Base-by-base conservation (phyloP, 2,329 filamentous ascomycete genomes). In the Bipolaris victoriae region DNA sequence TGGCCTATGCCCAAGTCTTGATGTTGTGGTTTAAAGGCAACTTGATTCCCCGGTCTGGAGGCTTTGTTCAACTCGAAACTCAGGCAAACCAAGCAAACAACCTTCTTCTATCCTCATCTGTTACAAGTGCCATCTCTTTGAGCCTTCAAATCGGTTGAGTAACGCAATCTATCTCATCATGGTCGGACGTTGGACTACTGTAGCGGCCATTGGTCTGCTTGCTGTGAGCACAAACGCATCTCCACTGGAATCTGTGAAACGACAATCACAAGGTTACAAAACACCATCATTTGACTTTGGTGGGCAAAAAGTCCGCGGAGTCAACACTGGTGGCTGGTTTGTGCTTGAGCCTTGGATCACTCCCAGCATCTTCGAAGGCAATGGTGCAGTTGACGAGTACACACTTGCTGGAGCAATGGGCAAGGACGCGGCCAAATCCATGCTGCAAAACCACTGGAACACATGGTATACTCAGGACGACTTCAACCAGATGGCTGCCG, bases 271-370 rank as follows among this genome's bases (percentile, higher is more conserved):
- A 10, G 43, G 43, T 7, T 33, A 18, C 26, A 7, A 20, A 52
- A 63, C 65, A 18, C 69, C 79, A 15, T 73, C 79, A 33, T 87
- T 87, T 63, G 73, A 83, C 65, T 87, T 84, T 72, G 78, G 80
- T 55, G 70, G 70, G 41, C 66, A 82, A 18, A 87, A 85, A 66
- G 82, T 88, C 40, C 83, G 85, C 11, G 87, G 87, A 52, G 86
- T 89, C 29, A 89, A 89, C 68, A 78, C 88, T 5, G 86, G 87
- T 51, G 87, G 87, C 31, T 88, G 86, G 85, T 82, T 88, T 44
- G 83, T 88, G 6, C 77, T 87, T 5, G 86, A 88, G 74, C 85
- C 85, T 15, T 87, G 84, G 84, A 87, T 88, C 52, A 87, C 84
- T 2, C 85, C 86, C 2, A 85, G 83, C 15, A 77, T 88, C 55